Percentiles rank a stretch among this genome's conserved stretches.
Evolutionary conservation across 106 monocot genomes (phyloP).

Genomic region (Xerophyta viscosa): DNA sequence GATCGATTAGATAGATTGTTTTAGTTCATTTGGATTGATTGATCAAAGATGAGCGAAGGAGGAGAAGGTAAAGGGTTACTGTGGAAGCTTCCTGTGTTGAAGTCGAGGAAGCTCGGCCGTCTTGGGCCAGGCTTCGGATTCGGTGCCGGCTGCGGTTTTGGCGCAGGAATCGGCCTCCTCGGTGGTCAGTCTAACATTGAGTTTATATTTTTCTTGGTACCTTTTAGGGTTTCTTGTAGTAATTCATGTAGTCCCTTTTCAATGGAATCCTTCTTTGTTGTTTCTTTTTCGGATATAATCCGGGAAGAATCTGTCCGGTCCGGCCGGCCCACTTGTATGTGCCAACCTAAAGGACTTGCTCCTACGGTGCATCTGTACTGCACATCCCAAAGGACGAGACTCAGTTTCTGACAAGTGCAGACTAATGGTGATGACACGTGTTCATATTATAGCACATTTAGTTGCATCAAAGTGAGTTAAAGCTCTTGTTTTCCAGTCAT

Average conservation of each 20-base stretch:
- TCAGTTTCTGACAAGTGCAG: too few species aligned
- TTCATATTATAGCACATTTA: too few species aligned
- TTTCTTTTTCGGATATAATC: too few species aligned
- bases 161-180: conserved; percentile 48
- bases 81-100: conserved; percentile 48
- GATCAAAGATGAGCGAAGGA: conserved; percentile 2
- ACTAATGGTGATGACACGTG: too few species aligned
- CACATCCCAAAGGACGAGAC: too few species aligned
- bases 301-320: too few species aligned
- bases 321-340: too few species aligned
- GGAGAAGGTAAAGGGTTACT: conserved; percentile 35
- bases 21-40: not conserved
- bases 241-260: not conserved
- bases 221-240: not conserved
- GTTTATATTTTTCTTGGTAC: not conserved
- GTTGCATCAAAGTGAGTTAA: too few species aligned
- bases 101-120: conserved; percentile 45
- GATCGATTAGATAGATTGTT: not conserved
- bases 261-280: too few species aligned
- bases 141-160: conserved; percentile 69
- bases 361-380: too few species aligned
- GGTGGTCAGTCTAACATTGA: conserved; percentile 25
- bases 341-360: too few species aligned
- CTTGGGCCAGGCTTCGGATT: conserved; percentile 60
- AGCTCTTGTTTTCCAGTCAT: too few species aligned